Base-by-base conservation (phyloP, 257 asterid species). In the Rauvolfia tetraphylla region DNA sequence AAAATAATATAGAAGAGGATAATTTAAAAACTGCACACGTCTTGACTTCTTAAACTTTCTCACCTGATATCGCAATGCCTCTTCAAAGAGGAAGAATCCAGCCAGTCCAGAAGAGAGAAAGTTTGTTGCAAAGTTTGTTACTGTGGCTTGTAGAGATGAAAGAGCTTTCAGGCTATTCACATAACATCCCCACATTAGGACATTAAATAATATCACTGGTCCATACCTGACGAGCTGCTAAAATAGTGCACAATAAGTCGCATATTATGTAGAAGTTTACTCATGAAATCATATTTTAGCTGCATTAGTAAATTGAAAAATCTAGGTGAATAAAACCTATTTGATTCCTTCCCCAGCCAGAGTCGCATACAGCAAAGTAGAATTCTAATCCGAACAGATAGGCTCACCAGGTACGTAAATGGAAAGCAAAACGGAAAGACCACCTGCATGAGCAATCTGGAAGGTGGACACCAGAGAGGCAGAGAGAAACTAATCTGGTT, bases 111-210 rank as follows among this genome's bases (percentile, higher is more conserved):
- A 95, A 68, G 84, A 82, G 25, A 92, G 86, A 79, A 92, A 95
- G 85, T 95, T 95, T 42, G 97, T 90, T 0, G 98, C 97, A 29
- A 92, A 95, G 85, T 92, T 95, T 29, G 97, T 91, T 22, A 89
- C 98, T 0, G 98, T 92, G 72, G 98, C 98, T 92, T 92, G 96
- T 78, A 92, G 81, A 27, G 96, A 92, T 4, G 97, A 92, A 48
- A 95, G 93, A 56, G 94, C 90, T 88, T 89, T 92, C 83, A 90
- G 83, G 89, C 98, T 95, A 87, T 88, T 91, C 58, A 95, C 87
- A 78, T 90, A 95, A 86, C 97, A 92, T 80, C 96, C 99, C 99
- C 99, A 95, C 98, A 95, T 95, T 27, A 86, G 42, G 48, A 88
- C 86, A 76, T 92, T 95, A 89, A 87, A 87, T 27, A 87, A 49